Evolutionary conservation across 352 stramenopile genomes (phyloP), one percentile per base, ranked within the genome.

Genomic region (Pythium folliculosum): DNA sequence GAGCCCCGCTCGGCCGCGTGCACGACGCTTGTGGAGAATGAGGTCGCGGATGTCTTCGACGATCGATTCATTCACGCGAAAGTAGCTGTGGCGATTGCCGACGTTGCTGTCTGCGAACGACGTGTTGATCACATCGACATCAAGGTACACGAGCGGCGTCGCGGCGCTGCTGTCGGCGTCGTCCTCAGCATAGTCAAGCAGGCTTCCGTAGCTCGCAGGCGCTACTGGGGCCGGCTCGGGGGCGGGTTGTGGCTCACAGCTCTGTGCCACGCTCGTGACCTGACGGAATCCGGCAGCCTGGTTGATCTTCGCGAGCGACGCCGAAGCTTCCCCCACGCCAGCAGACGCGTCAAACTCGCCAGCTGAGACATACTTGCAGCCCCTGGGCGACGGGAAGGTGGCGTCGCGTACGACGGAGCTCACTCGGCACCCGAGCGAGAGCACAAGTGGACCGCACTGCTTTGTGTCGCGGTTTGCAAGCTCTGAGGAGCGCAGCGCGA

Each of bases 51-150:
- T 77, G 44, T 92, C 83, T 51, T 92, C 83, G 19, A 84, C 76
- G 32, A 96, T 77, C 2, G 86, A 94, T 40, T 83, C 74, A 62
- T 97, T 97, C 25, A 97, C 61, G 57, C 89, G 95, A 68, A 92
- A 97, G 67, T 90, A 95, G 63, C 88, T 92, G 77, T 96, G 88
- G 3, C 88, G 79, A 47, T 94, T 81, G 27, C 76, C 73, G 47
- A 97, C 83, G 56, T 97, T 97, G 47, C 88, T 89, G 63, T 95
- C 86, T 58, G 96, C 88, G 71, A 82, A 91, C 12, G 90, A 94
- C 25, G 84, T 97, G 67, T 96, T 88, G 60, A 97, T 91, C 17
- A 93, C 87, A 71, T 96, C 90, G 50, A 92, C 80, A 71, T 95
- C 87, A 19, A 97, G 70, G 63, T 83, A 94, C 12, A 73, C 62